Conservation (phyloP, 1,284 basidiomycete genomes). For the Naganishia sp. region DNA sequence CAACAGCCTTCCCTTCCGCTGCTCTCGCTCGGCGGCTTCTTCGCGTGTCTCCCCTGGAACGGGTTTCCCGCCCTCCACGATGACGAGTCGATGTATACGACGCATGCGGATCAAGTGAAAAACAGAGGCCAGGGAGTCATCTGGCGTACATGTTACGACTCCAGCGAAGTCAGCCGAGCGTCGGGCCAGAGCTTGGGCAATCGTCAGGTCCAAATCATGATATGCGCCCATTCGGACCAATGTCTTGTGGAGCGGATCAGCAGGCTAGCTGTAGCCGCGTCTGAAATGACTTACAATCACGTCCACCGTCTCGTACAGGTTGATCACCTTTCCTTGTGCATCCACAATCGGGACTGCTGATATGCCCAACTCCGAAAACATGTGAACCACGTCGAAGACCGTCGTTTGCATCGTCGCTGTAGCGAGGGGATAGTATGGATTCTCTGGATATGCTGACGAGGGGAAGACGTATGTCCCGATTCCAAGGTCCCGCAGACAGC, state of each 20-base stretch:
- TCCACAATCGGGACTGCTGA: constrained; percentile 97
- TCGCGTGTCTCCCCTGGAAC: constrained; percentile 54
- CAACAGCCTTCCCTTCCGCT: constrained; percentile 78
- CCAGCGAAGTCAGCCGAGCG: constrained; percentile 92
- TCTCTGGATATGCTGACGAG: constrained; percentile 50
- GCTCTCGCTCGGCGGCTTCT: constrained; percentile 43
- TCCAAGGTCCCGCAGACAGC: constrained; percentile 74
- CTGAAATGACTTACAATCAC: constrained; percentile 75
- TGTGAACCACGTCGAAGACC: constrained; percentile 97
- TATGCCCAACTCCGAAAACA: constrained; percentile 94
- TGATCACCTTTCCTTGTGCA: constrained; percentile 88
- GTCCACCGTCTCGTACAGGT: constrained; percentile 98
- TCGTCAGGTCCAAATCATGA: constrained; percentile 91
- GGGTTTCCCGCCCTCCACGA: constrained; percentile 78
- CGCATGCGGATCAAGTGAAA: constrained; percentile 90
- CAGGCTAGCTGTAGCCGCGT: not conserved
- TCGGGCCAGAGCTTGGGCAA: constrained; percentile 87
- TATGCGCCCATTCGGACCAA: constrained; percentile 93
- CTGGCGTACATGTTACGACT: constrained; percentile 91
- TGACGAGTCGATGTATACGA: constrained; percentile 88
- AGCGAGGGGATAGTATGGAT: constrained; percentile 83
- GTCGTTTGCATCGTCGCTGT: constrained; percentile 89
- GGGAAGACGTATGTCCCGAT: constrained; percentile 85
- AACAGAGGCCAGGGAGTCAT: constrained; percentile 89
- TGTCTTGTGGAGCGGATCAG: constrained; percentile 61